Percentiles rank a stretch among this genome's conserved stretches.
Conservation (phyloP, 1,139 yeast species). For the Taphrina pruni region DNA sequence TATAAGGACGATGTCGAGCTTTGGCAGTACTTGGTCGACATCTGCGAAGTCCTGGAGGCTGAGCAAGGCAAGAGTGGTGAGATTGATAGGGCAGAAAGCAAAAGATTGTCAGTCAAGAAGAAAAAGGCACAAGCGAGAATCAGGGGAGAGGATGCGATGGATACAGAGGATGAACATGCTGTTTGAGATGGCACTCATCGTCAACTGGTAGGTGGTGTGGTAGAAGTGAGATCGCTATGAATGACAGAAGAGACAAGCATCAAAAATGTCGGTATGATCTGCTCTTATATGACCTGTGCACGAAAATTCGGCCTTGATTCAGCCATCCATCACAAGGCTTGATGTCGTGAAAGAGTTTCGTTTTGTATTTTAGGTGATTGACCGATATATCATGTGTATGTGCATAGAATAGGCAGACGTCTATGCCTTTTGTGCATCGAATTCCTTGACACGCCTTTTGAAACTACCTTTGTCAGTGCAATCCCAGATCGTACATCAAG, state of each 20-base stretch:
- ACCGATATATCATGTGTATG: background rate
- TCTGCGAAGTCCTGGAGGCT: conserved; percentile 14
- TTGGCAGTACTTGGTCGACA: conserved; percentile 10
- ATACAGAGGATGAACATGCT: conserved; percentile 1
- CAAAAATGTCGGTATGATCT: too few relatives aligned
- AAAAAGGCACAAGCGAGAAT: conserved; percentile 20
- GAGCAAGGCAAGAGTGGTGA: background rate
- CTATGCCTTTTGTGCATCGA: conserved; percentile 31
- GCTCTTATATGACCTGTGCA: too few relatives aligned
- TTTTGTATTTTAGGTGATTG: too few relatives aligned
- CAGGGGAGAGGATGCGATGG: background rate
- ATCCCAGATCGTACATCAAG: background rate
- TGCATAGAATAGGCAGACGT: background rate
- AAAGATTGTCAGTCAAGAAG: conserved; percentile 4
- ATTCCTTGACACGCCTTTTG: conserved; percentile 40
- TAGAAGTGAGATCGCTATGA: too few relatives aligned
- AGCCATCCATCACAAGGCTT: too few relatives aligned
- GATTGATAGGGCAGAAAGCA: background rate
- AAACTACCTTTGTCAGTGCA: conserved; percentile 21
- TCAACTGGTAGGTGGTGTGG: too few relatives aligned
- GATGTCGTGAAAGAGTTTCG: too few relatives aligned
- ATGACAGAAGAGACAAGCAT: too few relatives aligned
- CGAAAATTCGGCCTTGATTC: too few relatives aligned
- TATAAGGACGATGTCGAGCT: conserved; percentile 26
- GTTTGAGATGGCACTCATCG: background rate